Percentiles rank a stretch among this genome's conserved stretches.
These are phyloP conservation scores for Warburgia ugandensis DNA, from an alignment of 164 flowering plant genomes.

Conservation along the genomic window DNA sequence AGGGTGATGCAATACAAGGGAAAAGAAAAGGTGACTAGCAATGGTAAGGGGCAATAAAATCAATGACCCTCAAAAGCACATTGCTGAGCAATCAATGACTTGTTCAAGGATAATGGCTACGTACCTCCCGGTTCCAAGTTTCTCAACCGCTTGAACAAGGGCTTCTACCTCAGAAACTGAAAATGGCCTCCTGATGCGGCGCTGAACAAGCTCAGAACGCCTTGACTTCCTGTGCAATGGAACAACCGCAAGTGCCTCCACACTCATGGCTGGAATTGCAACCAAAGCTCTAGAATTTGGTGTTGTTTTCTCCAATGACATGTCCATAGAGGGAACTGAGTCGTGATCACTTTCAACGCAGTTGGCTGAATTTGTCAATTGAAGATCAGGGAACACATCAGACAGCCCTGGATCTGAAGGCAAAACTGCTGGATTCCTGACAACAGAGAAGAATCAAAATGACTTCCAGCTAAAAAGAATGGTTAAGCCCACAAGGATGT, in stretches of 20 bases:
- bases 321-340: constrained; percentile 48
- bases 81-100: too few species aligned
- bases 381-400: constrained; percentile 28
- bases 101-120: too few species aligned
- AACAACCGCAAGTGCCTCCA: constrained; percentile 55
- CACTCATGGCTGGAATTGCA: constrained; percentile 38
- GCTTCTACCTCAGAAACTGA: constrained; percentile 97
- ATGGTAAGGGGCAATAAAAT: too few species aligned
- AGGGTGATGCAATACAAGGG: too few species aligned
- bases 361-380: constrained; percentile 26
- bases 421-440: constrained; percentile 41
- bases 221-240: constrained; percentile 55
- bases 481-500: too few species aligned
- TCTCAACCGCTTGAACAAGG: constrained; percentile 94
- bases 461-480: too few species aligned
- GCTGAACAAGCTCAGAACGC: constrained; percentile 69
- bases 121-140: constrained; percentile 99
- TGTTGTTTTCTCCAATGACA: constrained; percentile 34
- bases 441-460: not conserved
- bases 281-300: constrained; percentile 62
- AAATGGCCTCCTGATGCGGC: constrained; percentile 89
- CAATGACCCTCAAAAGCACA: too few species aligned
- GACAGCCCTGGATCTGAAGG: constrained; percentile 22
- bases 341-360: constrained; percentile 62
- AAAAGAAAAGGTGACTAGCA: too few species aligned